Base-by-base conservation (phyloP, 352 stramenopile genomes). In the Phytophthora tentaculata region DNA sequence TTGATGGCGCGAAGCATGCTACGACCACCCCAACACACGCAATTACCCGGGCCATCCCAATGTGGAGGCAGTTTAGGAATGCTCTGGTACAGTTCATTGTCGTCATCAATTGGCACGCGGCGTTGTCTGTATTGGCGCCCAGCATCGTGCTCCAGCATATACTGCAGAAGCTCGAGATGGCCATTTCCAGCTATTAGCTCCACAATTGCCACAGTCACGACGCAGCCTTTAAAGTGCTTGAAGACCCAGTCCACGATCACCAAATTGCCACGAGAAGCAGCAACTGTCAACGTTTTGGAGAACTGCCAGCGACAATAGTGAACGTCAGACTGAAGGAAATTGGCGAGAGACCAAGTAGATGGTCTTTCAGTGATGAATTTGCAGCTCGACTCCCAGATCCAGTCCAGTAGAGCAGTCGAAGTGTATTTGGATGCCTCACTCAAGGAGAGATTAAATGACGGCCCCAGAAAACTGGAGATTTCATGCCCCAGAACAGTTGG, bases 341-440 rank as follows among this genome's bases (percentile, higher is more conserved):
- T 64, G 12, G 13, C 23, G 20, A 64, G 56, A n/a, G 28, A 41
- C 45, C 56, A 56, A 8, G 8, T 5, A 19, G 56, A 37, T 6
- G 17, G 26, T 41, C 29, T 43, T 41, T 35, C 22, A 2, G 20
- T 20, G 32, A 23, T 22, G 10, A 7, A 58, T 24, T 17, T 50
- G 35, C 47, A 58, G 48, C 58, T 65, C 13, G 48, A 39, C 5
- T 22, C 47, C 58, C 58, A 65, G 24, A 65, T 52, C 44, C 45
- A 55, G 44, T 49, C 24, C 17, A 63, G 16, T 5, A 56, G 20
- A 9, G 13, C 1, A 13, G 24, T 29, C 0, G 56, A 63, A n/a
- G 7, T 7, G 13, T 56, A 47, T 0, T 1, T 17, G 5, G 44
- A 63, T 1, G 44, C 56, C 17, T 48, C 32, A 6, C 19, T 37